These are phyloP conservation scores for Trypanosoma avium DNA, from an alignment of 208 protist genomes.

Conservation along the genomic window DNA sequence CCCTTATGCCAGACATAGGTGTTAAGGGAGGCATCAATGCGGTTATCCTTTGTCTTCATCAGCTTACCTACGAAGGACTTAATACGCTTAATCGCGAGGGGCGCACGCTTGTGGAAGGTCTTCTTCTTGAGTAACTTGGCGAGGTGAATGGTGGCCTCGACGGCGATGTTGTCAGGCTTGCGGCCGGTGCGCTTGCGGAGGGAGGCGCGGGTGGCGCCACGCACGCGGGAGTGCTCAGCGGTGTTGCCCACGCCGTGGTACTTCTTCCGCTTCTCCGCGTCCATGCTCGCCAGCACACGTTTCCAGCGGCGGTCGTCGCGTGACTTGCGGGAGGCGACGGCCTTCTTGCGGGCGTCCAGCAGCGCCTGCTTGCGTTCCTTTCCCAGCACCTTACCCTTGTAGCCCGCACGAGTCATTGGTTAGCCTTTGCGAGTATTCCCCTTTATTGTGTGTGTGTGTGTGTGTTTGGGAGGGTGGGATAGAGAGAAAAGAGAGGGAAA, in stretches of 20 bases:
- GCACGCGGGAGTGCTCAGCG: conserved; percentile 80
- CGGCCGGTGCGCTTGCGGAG: conserved; percentile 82
- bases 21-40: conserved; percentile 96
- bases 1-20: conserved; percentile 97
- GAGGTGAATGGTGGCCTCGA: conserved; percentile 98
- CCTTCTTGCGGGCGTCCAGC: conserved; percentile 74
- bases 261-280: conserved; percentile 82
- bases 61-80: conserved; percentile 92
- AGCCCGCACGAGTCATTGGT: conserved; percentile 84
- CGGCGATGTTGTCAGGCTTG: conserved; percentile 86
- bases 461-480: neutral
- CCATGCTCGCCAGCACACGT: conserved; percentile 86
- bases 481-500: conserved; percentile 28
- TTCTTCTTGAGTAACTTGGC: conserved; percentile 96
- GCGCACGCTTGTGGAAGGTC: conserved; percentile 97
- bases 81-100: conserved; percentile 96
- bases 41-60: conserved; percentile 98
- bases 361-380: conserved; percentile 84
- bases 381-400: conserved; percentile 80
- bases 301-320: conserved; percentile 90
- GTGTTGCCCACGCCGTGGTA: conserved; percentile 89
- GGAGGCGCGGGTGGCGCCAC: conserved; percentile 76
- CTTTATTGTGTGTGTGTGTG: conserved; percentile 63
- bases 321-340: conserved; percentile 66
- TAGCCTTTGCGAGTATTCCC: conserved; percentile 91